A percentile compares a stretch with the other conserved stretches of the same genome.
These are phyloP conservation scores for Cercophora samala DNA, from an alignment of 495 filamentous ascomycete genomes.

Conservation along the genomic window DNA sequence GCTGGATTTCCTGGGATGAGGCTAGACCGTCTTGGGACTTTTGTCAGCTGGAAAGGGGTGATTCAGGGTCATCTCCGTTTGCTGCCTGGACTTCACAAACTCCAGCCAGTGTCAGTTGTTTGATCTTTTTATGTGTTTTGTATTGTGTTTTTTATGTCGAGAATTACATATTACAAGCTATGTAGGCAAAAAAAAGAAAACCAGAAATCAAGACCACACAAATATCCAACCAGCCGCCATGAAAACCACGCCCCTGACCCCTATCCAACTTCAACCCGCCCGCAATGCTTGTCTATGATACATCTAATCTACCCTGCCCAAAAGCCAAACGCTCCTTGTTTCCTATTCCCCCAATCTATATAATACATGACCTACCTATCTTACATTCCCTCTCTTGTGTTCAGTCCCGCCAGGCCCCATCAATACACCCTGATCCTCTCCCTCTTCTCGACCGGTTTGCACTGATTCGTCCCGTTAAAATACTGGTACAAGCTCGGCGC, in stretches of 20 bases:
- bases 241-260: background rate
- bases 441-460: slow-evolving; percentile 6
- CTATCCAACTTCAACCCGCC: background rate
- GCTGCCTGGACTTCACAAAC: too few species aligned
- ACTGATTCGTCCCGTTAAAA: slow-evolving; percentile 23
- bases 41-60: background rate
- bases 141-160: background rate
- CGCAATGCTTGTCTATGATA: background rate
- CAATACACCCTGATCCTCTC: background rate
- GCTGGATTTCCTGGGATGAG: background rate
- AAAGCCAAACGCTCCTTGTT: background rate
- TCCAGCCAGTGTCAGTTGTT: background rate
- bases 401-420: background rate
- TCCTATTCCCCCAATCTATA: background rate
- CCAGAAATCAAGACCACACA: too few species aligned
- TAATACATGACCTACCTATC: background rate
- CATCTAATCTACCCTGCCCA: background rate
- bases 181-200: too few species aligned
- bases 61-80: background rate
- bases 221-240: background rate
- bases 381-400: background rate
- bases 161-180: background rate
- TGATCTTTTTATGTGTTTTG: background rate
- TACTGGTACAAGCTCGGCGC: slow-evolving; percentile 33
- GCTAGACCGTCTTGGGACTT: background rate